Evolutionary conservation across 441 rosid species (phyloP).

Genomic region (Gossypium gossypioides): DNA sequence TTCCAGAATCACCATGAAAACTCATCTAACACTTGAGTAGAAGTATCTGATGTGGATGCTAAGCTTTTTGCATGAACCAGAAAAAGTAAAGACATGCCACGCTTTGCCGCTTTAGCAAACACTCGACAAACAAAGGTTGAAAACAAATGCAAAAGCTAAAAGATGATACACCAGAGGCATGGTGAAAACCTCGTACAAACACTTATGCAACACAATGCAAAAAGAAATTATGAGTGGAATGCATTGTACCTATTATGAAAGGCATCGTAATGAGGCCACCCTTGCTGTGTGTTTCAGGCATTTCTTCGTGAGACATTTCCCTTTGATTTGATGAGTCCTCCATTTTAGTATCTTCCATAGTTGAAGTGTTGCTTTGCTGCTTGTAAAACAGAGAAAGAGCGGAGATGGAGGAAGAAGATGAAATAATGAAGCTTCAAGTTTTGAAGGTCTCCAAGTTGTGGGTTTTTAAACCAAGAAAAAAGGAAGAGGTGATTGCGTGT

Average conservation of each 20-base stretch:
- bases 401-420: neutral
- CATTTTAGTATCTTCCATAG: conserved; percentile 24
- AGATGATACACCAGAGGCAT: neutral
- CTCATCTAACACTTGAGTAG: neutral
- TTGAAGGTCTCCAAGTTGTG: conserved; percentile 4
- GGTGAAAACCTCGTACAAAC: neutral
- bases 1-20: neutral
- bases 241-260: conserved; percentile 58
- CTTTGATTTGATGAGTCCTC: conserved; percentile 35
- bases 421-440: conserved; percentile 19
- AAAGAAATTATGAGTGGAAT: neutral
- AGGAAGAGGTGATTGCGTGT: conserved; percentile 20
- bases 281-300: conserved; percentile 25
- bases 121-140: conserved; percentile 4
- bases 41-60: neutral
- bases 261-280: conserved; percentile 83
- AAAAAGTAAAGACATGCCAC: too few relatives aligned
- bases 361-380: conserved; percentile 13
- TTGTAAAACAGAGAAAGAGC: neutral
- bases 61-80: too few relatives aligned
- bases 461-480: conserved; percentile 10
- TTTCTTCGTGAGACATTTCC: conserved; percentile 18
- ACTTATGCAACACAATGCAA: neutral
- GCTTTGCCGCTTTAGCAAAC: neutral
- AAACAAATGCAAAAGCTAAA: neutral